Base-by-base conservation (phyloP, 495 filamentous ascomycete genomes). In the Cladorrhinum samala region DNA sequence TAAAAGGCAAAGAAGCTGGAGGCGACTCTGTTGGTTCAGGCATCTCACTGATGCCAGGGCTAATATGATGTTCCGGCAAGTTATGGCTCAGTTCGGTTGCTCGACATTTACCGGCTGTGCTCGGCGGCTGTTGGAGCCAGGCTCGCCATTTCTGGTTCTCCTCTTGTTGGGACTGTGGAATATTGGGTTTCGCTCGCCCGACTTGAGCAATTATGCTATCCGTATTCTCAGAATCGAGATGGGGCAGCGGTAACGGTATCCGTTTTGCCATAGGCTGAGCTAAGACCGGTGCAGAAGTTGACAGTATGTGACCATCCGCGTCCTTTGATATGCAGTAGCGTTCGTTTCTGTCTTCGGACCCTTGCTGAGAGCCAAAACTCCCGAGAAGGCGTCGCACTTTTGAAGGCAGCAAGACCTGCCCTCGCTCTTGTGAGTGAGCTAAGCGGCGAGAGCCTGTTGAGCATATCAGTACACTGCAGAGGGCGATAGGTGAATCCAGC, bases 21-120 rank as follows among this genome's bases (percentile, higher is more conserved):
- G 37, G 23, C 17, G 17, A 46, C 11, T 49, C 42, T 50, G 33
- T 51, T 16, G 36, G 20, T 25, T 16, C 53, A 20, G 19, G 40
- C 18, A 23, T 46, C 37, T 62, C 53, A 48, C 66, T 68, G 9
- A 64, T 43, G 1, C 63, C 61, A 11, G 63, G 66, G 42, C 59
- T 68, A 21, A 65, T 36, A n/a, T 25, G 37, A 18, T 45, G 19
- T 24, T 43, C 53, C 2, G 37, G 2, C 9, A 46, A 55, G n/a
- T n/a, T n/a, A 21, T 24, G 16, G 11, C 54, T 60, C 27, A 58
- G 54, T 38, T 58, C 52, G 19, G 52, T 46, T 19, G 55, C 42
- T 14, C 41, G 36, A 18, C 41, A 25, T 16, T 23, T 64, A 41
- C 19, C 50, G 25, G 46, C n/a, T 14, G 38, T 38, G 48, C 54